These are phyloP conservation scores for Trypanosoma cruzi DNA, from an alignment of 208 protist genomes.

Conservation along the genomic window DNA sequence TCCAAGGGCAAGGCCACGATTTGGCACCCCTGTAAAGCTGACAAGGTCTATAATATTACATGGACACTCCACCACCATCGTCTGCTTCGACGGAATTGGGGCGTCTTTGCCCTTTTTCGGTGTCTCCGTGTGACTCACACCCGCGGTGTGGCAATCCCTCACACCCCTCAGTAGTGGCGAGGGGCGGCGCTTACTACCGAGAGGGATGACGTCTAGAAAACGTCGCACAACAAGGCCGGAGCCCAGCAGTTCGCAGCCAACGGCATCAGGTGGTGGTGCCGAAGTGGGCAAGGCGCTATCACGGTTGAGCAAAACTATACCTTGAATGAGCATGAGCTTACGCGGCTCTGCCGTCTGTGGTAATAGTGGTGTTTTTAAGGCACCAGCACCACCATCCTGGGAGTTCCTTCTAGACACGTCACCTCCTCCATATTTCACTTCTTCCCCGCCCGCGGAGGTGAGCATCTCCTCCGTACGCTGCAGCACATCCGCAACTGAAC, in stretches of 20 bases:
- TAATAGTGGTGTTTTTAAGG: background rate
- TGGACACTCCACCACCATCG: constrained; percentile 22
- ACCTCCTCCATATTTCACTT: background rate
- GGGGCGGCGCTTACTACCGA: constrained; percentile 9
- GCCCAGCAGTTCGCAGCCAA: background rate
- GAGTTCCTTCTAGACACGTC: background rate
- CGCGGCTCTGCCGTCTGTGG: background rate
- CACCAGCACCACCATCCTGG: background rate
- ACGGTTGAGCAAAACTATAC: constrained; percentile 49
- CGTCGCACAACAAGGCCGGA: background rate
- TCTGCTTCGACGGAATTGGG: background rate
- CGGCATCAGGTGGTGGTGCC: background rate
- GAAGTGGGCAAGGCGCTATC: constrained; percentile 14
- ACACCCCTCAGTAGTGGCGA: background rate
- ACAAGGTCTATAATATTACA: constrained; percentile 48
- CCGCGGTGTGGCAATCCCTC: background rate
- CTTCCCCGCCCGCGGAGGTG: background rate
- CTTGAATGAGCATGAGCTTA: constrained; percentile 39
- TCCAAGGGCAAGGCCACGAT: constrained; percentile 51
- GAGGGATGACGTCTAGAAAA: constrained; percentile 17
- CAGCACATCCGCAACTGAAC: constrained; percentile 14
- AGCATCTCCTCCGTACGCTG: constrained; percentile 10
- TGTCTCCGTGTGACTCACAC: no score
- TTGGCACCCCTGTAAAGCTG: constrained; percentile 44
- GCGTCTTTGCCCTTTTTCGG: no score